Percentiles rank a stretch among this genome's conserved stretches.
Conservation (phyloP, 1,284 basidiomycete genomes). For the Pyrrhoderma lamaoense region DNA sequence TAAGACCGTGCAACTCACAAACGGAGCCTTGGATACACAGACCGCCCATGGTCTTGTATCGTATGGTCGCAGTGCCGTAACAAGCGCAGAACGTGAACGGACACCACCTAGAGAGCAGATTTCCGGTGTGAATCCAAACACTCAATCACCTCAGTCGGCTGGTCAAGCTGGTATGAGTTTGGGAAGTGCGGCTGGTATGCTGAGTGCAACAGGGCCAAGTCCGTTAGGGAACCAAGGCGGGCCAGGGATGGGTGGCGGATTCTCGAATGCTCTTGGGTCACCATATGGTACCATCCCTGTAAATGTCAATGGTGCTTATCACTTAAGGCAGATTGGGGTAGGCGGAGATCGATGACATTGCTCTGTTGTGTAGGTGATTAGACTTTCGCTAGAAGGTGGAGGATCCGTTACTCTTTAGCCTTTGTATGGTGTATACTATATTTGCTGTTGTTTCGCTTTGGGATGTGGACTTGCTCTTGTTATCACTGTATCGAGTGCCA, state of each 20-base stretch:
- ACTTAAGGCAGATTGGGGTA: constrained; percentile 53
- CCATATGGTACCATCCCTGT: constrained; percentile 51
- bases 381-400: constrained; percentile 22
- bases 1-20: constrained; percentile 51
- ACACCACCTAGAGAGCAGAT: constrained; percentile 53
- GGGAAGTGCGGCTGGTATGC: constrained; percentile 31
- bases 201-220: constrained; percentile 39
- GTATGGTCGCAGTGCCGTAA: constrained; percentile 51
- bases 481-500: constrained; percentile 16
- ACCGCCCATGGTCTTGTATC: constrained; percentile 9
- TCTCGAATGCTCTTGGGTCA: constrained; percentile 36
- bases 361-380: neutral
- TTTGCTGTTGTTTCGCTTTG: constrained; percentile 8
- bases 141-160: constrained; percentile 13
- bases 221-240: constrained; percentile 21
- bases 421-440: constrained; percentile 4
- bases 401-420: constrained; percentile 9
- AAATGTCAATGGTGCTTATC: constrained; percentile 45
- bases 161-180: constrained; percentile 19
- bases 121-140: constrained; percentile 35
- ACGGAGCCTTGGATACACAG: constrained; percentile 51
- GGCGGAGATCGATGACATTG: constrained; percentile 45
- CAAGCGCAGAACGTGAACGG: constrained; percentile 72
- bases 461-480: constrained; percentile 10
- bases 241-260: constrained; percentile 28